phyloP scores from a whole-genome alignment of 768 basidiomycete genomes.

The Gloeopeniophorella convolvens region DNA sequence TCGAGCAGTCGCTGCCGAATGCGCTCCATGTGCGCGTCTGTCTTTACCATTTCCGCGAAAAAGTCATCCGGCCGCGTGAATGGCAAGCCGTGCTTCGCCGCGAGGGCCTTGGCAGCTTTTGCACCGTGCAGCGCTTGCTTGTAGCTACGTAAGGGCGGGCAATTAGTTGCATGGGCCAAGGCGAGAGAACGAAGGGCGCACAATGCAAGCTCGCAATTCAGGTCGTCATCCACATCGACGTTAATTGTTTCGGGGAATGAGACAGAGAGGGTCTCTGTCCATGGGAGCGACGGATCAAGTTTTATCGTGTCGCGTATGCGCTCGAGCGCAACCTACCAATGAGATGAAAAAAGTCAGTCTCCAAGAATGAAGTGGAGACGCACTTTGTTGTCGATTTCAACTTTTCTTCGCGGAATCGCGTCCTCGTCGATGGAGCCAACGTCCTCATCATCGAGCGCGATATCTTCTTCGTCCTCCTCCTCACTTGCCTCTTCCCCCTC shows the following conservation, averaged over 20 bases:
- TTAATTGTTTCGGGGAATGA: slow-evolving; percentile 68
- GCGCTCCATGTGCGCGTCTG: slow-evolving; percentile 95
- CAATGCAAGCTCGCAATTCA: slow-evolving; percentile 95
- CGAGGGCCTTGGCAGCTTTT: slow-evolving; percentile 68
- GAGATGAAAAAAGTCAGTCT: not conserved
- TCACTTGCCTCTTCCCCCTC: slow-evolving; percentile 27
- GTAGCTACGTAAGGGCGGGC: slow-evolving; percentile 51
- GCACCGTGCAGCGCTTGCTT: slow-evolving; percentile 89
- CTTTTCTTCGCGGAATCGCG: slow-evolving; percentile 71
- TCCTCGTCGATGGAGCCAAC: slow-evolving; percentile 67
- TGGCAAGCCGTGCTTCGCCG: slow-evolving; percentile 69
- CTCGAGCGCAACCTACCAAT: slow-evolving; percentile 59
- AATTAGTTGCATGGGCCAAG: not conserved
- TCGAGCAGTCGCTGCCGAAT: slow-evolving; percentile 87
- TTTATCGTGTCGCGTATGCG: slow-evolving; percentile 75
- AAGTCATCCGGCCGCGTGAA: slow-evolving; percentile 92
- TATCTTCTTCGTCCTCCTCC: slow-evolving; percentile 35
- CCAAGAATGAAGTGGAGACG: slow-evolving; percentile 23
- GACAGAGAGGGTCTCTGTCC: slow-evolving; percentile 77
- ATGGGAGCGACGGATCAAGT: slow-evolving; percentile 66
- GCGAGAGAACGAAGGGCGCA: slow-evolving; percentile 35
- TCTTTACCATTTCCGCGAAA: slow-evolving; percentile 98
- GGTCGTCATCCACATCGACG: slow-evolving; percentile 78
- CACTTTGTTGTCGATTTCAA: slow-evolving; percentile 78
- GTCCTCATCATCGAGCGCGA: slow-evolving; percentile 66